phyloP scores from a whole-genome alignment of 2,329 filamentous ascomycete species.

The Colletotrichum sp. region DNA sequence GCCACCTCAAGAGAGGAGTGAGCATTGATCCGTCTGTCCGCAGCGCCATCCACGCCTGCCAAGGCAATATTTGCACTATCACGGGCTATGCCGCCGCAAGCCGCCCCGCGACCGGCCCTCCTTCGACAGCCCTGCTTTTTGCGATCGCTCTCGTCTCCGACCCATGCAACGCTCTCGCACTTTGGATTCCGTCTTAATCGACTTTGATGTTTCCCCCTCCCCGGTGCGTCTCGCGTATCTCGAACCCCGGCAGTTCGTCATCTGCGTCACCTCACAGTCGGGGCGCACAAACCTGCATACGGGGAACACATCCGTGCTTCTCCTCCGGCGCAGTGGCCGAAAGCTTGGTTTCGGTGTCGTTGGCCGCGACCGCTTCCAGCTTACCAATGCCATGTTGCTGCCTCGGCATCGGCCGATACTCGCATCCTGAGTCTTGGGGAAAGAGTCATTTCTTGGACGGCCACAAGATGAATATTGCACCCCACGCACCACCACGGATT shows the following conservation, averaged over 20 bases:
- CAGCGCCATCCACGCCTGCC: constrained; percentile 6
- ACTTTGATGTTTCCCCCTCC: not conserved
- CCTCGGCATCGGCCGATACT: not conserved
- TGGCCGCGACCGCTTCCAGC: not conserved
- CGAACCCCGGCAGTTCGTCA: not conserved
- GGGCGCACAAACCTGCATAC: constrained; percentile 13
- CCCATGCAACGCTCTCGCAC: not conserved
- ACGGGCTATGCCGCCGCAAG: constrained; percentile 14
- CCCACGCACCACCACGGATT: not conserved
- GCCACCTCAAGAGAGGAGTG: not conserved
- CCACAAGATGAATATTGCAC: not conserved
- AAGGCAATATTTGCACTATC: not conserved
- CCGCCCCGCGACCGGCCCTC: constrained; percentile 16
- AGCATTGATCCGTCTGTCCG: not conserved
- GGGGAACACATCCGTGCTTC: not conserved
- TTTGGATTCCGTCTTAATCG: not conserved
- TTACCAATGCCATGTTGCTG: not conserved
- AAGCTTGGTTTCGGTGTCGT: constrained; percentile 14
- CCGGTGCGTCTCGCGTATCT: not conserved
- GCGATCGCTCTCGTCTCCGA: not conserved
- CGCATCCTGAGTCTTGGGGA: not conserved
- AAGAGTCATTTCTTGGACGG: not conserved
- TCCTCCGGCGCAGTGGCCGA: not conserved
- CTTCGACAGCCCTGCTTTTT: constrained; percentile 9
- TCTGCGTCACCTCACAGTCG: constrained; percentile 4